Conservation (phyloP, 768 basidiomycete genomes). For the Piloderma croceum region DNA sequence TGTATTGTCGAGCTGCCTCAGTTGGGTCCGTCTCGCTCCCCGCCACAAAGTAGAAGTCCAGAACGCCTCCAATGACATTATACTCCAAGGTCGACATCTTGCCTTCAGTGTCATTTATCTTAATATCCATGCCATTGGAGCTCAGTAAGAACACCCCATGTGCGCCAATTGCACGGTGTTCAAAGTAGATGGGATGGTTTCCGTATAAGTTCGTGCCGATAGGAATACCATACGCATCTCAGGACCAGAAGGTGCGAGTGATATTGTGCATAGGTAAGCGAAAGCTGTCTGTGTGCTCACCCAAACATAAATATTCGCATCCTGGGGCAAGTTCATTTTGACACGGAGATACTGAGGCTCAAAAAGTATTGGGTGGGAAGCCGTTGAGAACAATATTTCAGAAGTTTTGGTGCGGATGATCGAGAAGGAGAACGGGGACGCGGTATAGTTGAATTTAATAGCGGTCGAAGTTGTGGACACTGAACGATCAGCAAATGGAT, state of each 20-base stretch:
- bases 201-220: slow-evolving; percentile 62
- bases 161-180: slow-evolving; percentile 59
- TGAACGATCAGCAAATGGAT: slow-evolving; percentile 33
- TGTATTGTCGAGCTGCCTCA: slow-evolving; percentile 62
- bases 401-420: slow-evolving; percentile 42
- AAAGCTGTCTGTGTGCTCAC: slow-evolving; percentile 64
- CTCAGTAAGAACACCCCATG: slow-evolving; percentile 68
- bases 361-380: slow-evolving; percentile 59
- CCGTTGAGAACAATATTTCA: slow-evolving; percentile 60
- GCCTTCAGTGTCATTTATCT: slow-evolving; percentile 41
- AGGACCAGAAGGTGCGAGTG: no score
- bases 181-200: slow-evolving; percentile 68
- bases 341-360: slow-evolving; percentile 74
- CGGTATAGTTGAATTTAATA: slow-evolving; percentile 57
- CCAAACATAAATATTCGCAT: slow-evolving; percentile 71
- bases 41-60: slow-evolving; percentile 76
- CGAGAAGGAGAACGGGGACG: slow-evolving; percentile 57
- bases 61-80: slow-evolving; percentile 68
- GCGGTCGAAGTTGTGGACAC: slow-evolving; percentile 29
- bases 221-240: slow-evolving; percentile 58
- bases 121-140: slow-evolving; percentile 76
- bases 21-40: slow-evolving; percentile 56
- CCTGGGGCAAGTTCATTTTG: slow-evolving; percentile 51
- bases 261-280: no score
- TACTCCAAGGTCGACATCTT: slow-evolving; percentile 54